Percentiles rank a stretch among this genome's conserved stretches.
phyloP scores from a whole-genome alignment of 73 alveolate genomes.

The Effrenium voratum region DNA sequence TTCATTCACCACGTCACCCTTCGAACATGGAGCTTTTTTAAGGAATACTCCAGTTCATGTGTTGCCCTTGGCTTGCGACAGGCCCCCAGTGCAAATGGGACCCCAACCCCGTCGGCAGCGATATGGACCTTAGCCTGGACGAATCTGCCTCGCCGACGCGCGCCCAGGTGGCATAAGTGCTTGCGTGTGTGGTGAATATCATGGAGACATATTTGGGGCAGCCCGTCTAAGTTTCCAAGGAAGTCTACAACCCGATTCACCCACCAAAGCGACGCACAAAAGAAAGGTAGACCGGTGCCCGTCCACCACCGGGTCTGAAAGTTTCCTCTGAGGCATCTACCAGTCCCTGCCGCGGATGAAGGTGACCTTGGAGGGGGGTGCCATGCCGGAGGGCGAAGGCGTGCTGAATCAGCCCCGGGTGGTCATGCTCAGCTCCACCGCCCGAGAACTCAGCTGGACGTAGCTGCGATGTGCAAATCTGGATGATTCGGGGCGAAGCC shows the following conservation, averaged over 20 bases:
- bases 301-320: too few relatives aligned
- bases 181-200: too few relatives aligned
- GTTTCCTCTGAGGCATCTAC: slow-evolving; percentile 54
- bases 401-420: slow-evolving; percentile 86
- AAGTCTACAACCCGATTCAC: too few relatives aligned
- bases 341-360: slow-evolving; percentile 68
- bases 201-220: too few relatives aligned
- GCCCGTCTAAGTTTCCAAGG: too few relatives aligned
- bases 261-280: too few relatives aligned
- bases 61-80: too few relatives aligned
- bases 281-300: too few relatives aligned
- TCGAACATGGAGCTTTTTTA: too few relatives aligned
- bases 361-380: not conserved
- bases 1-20: not conserved
- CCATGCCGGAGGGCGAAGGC: slow-evolving; percentile 15
- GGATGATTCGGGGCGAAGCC: not conserved
- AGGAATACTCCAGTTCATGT: too few relatives aligned
- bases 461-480: not conserved
- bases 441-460: not conserved
- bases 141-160: slow-evolving; percentile 34
- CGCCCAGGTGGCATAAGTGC: not conserved
- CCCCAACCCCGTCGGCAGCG: slow-evolving; percentile 92
- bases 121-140: slow-evolving; percentile 66
- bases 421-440: slow-evolving; percentile 64
- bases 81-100: slow-evolving; percentile 75